These are phyloP conservation scores for Gynostemma pentaphyllum DNA, from an alignment of 306 rosid genomes.

Conservation along the genomic window DNA sequence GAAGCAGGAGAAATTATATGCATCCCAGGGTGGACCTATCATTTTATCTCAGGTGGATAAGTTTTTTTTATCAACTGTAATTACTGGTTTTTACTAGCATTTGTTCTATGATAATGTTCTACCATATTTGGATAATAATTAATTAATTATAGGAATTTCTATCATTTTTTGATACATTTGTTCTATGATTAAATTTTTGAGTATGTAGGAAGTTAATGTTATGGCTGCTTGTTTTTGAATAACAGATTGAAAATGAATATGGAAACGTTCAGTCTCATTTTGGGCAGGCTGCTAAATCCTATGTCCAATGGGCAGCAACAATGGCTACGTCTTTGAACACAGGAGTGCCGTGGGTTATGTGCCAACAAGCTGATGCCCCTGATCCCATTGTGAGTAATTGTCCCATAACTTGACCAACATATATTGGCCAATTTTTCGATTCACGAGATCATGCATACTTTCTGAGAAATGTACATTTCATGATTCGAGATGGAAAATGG, in stretches of 20 bases:
- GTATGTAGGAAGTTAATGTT: neutral
- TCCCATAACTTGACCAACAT: neutral
- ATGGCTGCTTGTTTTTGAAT: neutral
- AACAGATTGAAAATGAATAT: conserved; percentile 85
- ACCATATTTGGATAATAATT: neutral
- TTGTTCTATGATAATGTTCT: neutral
- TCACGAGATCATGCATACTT: too few species aligned
- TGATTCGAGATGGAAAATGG: too few species aligned
- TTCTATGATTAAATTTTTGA: too few species aligned
- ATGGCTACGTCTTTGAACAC: conserved; percentile 85
- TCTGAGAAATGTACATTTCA: too few species aligned
- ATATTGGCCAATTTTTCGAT: too few species aligned
- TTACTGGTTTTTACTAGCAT: neutral
- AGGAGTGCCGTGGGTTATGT: conserved; percentile 99
- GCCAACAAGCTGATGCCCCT: conserved; percentile 87
- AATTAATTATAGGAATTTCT: neutral
- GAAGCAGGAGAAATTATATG: conserved; percentile 79
- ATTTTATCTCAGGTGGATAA: conserved; percentile 87
- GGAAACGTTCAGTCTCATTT: conserved; percentile 37
- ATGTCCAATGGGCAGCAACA: conserved; percentile 74
- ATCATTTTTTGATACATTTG: too few species aligned
- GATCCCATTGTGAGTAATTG: conserved; percentile 65
- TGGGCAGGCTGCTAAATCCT: conserved; percentile 64
- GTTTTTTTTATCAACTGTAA: neutral
- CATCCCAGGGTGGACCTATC: conserved; percentile 90